Conservation (phyloP, 2,329 filamentous ascomycete genomes). For the Alternaria sp. region DNA sequence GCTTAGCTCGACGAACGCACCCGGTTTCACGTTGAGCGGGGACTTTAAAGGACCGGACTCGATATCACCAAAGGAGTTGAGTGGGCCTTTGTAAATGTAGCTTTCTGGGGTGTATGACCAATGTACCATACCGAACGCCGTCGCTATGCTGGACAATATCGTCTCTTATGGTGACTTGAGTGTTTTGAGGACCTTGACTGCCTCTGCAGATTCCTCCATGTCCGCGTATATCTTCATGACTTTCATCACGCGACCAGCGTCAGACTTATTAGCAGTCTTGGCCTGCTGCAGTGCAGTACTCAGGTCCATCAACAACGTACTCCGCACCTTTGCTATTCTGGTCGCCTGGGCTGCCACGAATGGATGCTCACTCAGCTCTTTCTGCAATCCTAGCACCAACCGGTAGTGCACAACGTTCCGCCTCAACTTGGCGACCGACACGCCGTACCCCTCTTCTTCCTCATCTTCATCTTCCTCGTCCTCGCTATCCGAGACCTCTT, state of each 20-base stretch:
- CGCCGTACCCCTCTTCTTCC: slow-evolving; percentile 28
- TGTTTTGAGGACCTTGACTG: slow-evolving; percentile 62
- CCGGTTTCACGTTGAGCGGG: slow-evolving; percentile 86
- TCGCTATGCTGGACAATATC: slow-evolving; percentile 51
- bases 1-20: slow-evolving; percentile 84
- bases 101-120: slow-evolving; percentile 38
- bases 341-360: slow-evolving; percentile 65
- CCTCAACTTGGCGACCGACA: slow-evolving; percentile 56
- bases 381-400: slow-evolving; percentile 59
- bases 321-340: slow-evolving; percentile 63
- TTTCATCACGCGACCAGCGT: slow-evolving; percentile 56
- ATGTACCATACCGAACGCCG: slow-evolving; percentile 53
- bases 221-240: slow-evolving; percentile 66
- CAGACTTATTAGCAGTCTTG: slow-evolving; percentile 49
- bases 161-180: slow-evolving; percentile 24
- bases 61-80: slow-evolving; percentile 48
- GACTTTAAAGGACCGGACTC: slow-evolving; percentile 65
- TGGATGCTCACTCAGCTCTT: slow-evolving; percentile 64
- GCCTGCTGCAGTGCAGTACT: slow-evolving; percentile 67
- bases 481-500: slow-evolving; percentile 23
- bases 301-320: slow-evolving; percentile 69
- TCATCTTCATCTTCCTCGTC: slow-evolving; percentile 47
- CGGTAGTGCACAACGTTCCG: slow-evolving; percentile 65
- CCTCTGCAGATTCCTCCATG: slow-evolving; percentile 66
- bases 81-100: slow-evolving; percentile 40